Evolutionary conservation across 1,284 basidiomycete species (phyloP), one percentile per base, ranked within the genome.

Genomic region (Agroathelia rolfsii): DNA sequence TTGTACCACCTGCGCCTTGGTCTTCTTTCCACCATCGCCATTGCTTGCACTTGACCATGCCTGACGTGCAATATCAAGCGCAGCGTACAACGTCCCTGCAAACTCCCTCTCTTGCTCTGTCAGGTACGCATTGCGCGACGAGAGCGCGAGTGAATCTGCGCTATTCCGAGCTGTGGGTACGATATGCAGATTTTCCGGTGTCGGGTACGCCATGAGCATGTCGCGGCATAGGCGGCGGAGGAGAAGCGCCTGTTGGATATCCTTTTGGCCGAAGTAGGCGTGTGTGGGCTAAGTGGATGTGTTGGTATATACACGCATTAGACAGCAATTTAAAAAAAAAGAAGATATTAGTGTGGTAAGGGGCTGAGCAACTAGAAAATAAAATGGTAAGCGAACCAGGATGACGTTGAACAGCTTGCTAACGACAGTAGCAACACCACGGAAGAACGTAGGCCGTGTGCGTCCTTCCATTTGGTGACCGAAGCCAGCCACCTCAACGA

Each of bases 211-310:
- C 10, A 92, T 59, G 12, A 94, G 72, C 1, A 97, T 67, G 53
- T 98, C 94, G 19, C 69, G 62, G 32, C 76, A 73, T 55, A 98
- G 69, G n/a, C 84, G 77, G 27, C 83, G 79, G 14, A 98, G 68
- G 13, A 98, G 59, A 6, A 97, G 59, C 0, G 85, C 88, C 53
- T 98, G 94, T 53, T 98, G 94, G 36, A 98, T 96, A 51, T 98
- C 94, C 55, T 98, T 98, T 57, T 97, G 94, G 0, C 95, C 94
- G 49, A 98, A 96, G 56, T 97, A 98, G 14, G 87, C 79, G 37
- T 77, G 74, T 33, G 87, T 87, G 2, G 94, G 94, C 85, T 92
- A 48, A 4, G 14, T n/a, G n/a, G n/a, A n/a, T n/a, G n/a, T n/a
- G n/a, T n/a, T n/a, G n/a, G n/a, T n/a, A n/a, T n/a, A n/a, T n/a